A percentile compares a stretch with the other conserved stretches of the same genome.
Conservation (phyloP, 768 basidiomycete species). For the Lentinula sp. region DNA sequence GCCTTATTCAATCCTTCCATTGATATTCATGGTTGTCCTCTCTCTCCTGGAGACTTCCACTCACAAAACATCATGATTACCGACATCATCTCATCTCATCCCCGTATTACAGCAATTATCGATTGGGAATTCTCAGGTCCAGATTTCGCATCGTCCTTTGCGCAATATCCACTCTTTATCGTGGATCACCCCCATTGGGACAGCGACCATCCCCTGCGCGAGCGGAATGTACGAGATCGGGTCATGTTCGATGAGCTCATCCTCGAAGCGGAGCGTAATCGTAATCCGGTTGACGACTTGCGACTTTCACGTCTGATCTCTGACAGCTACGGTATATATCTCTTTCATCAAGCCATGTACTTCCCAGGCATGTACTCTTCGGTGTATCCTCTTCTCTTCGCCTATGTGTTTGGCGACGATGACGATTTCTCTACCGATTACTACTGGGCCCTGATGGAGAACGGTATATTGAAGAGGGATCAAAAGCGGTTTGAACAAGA, state of each 20-base stretch:
- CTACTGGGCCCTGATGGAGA: slow-evolving; percentile 7
- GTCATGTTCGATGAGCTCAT: slow-evolving; percentile 6
- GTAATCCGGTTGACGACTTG: neutral
- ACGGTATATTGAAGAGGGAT: neutral
- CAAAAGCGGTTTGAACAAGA: slow-evolving; percentile 2
- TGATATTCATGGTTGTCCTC: slow-evolving; percentile 10
- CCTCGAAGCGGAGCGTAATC: slow-evolving; percentile 1
- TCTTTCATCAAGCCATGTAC: slow-evolving; percentile 4
- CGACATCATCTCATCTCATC: slow-evolving; percentile 4
- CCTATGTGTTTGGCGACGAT: slow-evolving; percentile 5
- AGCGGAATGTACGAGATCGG: slow-evolving; percentile 7
- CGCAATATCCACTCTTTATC: slow-evolving; percentile 7
- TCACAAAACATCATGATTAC: slow-evolving; percentile 16
- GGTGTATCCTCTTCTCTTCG: slow-evolving; percentile 5
- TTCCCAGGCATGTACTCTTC: slow-evolving; percentile 1
- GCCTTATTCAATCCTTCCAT: slow-evolving; percentile 9
- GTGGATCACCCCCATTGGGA: slow-evolving; percentile 8
- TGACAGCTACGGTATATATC: slow-evolving; percentile 3
- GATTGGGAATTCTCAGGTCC: slow-evolving; percentile 16
- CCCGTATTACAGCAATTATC: slow-evolving; percentile 10
- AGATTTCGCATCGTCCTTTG: slow-evolving; percentile 3
- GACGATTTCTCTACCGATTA: slow-evolving; percentile 4
- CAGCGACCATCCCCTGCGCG: slow-evolving; percentile 2
- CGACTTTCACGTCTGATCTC: slow-evolving; percentile 1
- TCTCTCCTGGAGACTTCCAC: slow-evolving; percentile 16